phyloP scores from a whole-genome alignment of 768 basidiomycete genomes.

The Mycena metata region DNA sequence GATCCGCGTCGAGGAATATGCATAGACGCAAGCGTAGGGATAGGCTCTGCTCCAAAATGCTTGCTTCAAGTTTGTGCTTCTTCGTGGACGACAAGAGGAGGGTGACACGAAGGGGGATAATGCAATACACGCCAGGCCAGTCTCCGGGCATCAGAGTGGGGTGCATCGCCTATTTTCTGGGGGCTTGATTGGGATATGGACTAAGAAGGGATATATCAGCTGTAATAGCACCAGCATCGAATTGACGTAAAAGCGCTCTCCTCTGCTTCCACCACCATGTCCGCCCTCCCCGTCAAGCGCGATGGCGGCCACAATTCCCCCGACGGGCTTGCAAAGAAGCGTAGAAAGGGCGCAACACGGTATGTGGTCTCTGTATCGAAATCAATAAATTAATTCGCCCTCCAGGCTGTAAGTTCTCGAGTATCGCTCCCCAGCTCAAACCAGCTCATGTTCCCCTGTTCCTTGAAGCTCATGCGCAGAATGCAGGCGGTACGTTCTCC shows the following conservation, averaged over 20 bases:
- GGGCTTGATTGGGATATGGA: too few species aligned
- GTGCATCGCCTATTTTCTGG: not conserved
- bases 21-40: slow-evolving; percentile 3
- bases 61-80: too few species aligned
- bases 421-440: too few species aligned
- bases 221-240: too few species aligned
- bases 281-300: slow-evolving; percentile 49
- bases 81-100: too few species aligned
- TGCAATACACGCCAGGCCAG: not conserved
- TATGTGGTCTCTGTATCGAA: too few species aligned
- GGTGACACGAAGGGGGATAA: too few species aligned
- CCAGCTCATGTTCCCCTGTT: too few species aligned
- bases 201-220: too few species aligned
- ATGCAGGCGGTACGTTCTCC: slow-evolving; percentile 74
- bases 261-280: slow-evolving; percentile 47
- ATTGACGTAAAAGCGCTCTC: not conserved
- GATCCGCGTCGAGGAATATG: slow-evolving; percentile 8
- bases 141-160: slow-evolving; percentile 4
- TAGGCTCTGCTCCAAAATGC: not conserved
- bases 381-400: too few species aligned
- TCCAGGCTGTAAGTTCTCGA: too few species aligned
- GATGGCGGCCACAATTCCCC: slow-evolving; percentile 38
- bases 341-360: slow-evolving; percentile 75
- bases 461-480: slow-evolving; percentile 66
- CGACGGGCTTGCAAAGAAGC: slow-evolving; percentile 63